Evolutionary conservation across 257 asterid species (phyloP).

Genomic region (Nemophila menziesii): DNA sequence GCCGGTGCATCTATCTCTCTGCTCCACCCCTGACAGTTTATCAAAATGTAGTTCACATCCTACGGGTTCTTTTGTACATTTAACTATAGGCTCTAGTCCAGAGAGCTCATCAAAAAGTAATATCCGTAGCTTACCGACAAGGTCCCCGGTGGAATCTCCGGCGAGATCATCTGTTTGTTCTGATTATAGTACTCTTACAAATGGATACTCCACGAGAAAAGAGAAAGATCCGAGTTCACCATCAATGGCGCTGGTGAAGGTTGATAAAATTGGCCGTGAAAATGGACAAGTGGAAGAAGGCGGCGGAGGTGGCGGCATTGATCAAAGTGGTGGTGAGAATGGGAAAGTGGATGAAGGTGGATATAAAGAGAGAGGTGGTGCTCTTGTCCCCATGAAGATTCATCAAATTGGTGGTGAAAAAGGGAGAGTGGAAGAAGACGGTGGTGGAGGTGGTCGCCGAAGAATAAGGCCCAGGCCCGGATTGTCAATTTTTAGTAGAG

Average conservation of each 20-base stretch:
- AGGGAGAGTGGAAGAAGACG: constrained; percentile 4
- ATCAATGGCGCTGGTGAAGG: constrained; percentile 16
- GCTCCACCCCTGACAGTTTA: background rate
- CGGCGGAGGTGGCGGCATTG: constrained; percentile 18
- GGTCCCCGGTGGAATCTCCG: constrained; percentile 34
- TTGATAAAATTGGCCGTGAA: constrained; percentile 16
- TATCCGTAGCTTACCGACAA: background rate
- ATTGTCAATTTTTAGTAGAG: constrained; percentile 28
- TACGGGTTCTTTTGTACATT: background rate
- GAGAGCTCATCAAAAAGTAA: background rate
- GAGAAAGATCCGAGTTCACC: constrained; percentile 12
- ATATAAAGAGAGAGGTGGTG: no score
- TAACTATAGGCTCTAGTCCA: background rate
- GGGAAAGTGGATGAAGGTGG: constrained; percentile 5
- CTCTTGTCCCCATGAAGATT: no score
- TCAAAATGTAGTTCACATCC: background rate
- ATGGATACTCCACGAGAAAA: constrained; percentile 27
- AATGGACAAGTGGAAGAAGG: constrained; percentile 2
- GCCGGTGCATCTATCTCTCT: background rate
- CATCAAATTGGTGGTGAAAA: constrained; percentile 15
- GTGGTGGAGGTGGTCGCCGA: constrained; percentile 21
- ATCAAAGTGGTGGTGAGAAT: constrained; percentile 5
- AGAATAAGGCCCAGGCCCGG: constrained; percentile 20
- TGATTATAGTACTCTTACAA: constrained; percentile 24
- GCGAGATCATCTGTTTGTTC: constrained; percentile 40